A percentile compares a stretch with the other conserved stretches of the same genome.
These are phyloP conservation scores for Rossbeevera mucosa DNA, from an alignment of 768 basidiomycete species.

Conservation along the genomic window DNA sequence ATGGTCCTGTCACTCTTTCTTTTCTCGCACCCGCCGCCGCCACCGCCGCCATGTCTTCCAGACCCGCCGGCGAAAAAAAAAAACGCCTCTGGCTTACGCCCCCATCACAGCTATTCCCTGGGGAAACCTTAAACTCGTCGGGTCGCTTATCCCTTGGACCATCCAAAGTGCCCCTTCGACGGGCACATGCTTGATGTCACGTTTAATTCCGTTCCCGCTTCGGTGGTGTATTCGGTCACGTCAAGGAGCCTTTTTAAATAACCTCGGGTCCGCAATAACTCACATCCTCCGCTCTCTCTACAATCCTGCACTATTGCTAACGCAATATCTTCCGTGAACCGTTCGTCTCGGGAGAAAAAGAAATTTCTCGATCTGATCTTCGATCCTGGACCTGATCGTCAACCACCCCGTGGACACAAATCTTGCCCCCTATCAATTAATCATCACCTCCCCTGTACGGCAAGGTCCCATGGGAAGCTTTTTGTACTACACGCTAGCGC, in stretches of 20 bases:
- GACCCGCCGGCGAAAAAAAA: background rate
- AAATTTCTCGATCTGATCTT: slow-evolving; percentile 24
- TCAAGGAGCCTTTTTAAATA: slow-evolving; percentile 13
- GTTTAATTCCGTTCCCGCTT: background rate
- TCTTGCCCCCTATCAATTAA: slow-evolving; percentile 22
- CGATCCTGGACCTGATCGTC: slow-evolving; percentile 31
- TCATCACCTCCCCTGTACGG: slow-evolving; percentile 11
- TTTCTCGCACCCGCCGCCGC: slow-evolving; percentile 8
- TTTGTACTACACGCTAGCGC: background rate
- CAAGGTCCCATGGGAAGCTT: slow-evolving; percentile 1
- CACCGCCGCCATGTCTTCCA: background rate
- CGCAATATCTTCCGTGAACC: slow-evolving; percentile 22
- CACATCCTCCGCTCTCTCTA: background rate
- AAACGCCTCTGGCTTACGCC: too few relatives aligned
- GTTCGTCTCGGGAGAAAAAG: slow-evolving; percentile 15
- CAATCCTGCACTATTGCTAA: slow-evolving; percentile 9
- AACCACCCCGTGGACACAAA: background rate
- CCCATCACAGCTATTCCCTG: too few relatives aligned
- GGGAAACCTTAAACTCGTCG: background rate
- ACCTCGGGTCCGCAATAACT: slow-evolving; percentile 3
- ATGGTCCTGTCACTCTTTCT: background rate
- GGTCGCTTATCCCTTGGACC: background rate
- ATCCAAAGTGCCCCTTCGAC: background rate
- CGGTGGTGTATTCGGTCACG: slow-evolving; percentile 1
- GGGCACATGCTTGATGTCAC: background rate